phyloP scores from a whole-genome alignment of 106 monocot genomes.

The Dendrobium nobile region DNA sequence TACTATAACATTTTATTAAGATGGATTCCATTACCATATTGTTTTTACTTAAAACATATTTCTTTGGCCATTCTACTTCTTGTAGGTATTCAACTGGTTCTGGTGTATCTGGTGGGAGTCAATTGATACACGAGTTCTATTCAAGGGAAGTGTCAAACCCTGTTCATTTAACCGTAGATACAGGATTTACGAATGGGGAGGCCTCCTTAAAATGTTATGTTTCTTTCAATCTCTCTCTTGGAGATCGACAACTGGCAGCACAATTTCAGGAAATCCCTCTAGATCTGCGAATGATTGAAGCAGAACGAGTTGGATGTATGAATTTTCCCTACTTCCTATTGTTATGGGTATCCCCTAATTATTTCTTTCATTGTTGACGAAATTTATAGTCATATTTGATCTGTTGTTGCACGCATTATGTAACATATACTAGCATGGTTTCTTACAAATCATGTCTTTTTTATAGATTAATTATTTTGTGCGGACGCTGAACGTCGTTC shows the following conservation, averaged over 20 bases:
- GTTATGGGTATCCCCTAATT: not conserved
- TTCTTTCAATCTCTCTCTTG: conserved; percentile 65
- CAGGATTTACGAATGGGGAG: conserved; percentile 76
- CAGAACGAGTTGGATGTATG: conserved; percentile 86
- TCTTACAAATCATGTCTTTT: no score
- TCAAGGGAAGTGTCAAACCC: conserved; percentile 73
- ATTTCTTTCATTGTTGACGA: not conserved
- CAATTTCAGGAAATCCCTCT: conserved; percentile 93
- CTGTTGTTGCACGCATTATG: no score
- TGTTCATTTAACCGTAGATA: conserved; percentile 90
- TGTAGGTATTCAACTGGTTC: conserved; percentile 93
- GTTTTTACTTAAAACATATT: not conserved
- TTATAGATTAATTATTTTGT: no score
- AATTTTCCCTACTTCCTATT: not conserved
- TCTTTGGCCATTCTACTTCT: conserved; percentile 1
- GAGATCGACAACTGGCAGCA: conserved; percentile 79
- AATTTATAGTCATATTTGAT: not conserved
- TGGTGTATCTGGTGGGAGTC: conserved; percentile 82
- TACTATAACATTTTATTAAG: not conserved
- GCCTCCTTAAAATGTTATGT: conserved; percentile 87
- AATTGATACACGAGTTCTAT: conserved; percentile 92
- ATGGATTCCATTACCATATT: not conserved
- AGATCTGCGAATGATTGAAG: conserved; percentile 80
- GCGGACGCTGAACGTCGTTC: no score
- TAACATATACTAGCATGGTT: no score